phyloP scores from a whole-genome alignment of 169 alveolate genomes.

The Neospora caninum region DNA sequence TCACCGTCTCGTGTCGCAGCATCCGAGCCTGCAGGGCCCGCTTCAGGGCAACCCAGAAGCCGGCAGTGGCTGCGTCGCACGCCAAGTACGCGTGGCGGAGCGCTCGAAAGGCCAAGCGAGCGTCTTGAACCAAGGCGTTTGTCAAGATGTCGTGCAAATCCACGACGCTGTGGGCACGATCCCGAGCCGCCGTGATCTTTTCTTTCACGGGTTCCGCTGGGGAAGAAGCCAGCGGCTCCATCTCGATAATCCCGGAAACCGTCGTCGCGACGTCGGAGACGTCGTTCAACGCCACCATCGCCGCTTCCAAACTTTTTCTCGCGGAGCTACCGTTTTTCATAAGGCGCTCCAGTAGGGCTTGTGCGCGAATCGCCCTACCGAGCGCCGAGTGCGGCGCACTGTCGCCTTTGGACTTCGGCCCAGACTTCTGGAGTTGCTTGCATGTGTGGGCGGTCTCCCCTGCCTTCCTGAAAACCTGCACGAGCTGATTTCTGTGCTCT shows the following conservation, averaged over 20 bases:
- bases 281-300: neutral
- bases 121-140: neutral
- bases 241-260: neutral
- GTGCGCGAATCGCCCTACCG: neutral
- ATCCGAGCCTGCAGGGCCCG: neutral
- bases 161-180: neutral
- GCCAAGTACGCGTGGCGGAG: neutral
- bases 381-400: neutral
- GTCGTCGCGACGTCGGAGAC: neutral
- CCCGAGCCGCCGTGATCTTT: neutral
- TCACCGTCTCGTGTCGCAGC: no score
- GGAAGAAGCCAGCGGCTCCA: slow-evolving; percentile 3
- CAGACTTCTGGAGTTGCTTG: neutral
- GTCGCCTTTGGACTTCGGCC: neutral
- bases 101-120: neutral
- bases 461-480: neutral
- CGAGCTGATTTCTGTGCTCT: neutral
- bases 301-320: neutral
- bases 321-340: neutral
- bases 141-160: neutral
- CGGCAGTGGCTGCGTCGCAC: neutral
- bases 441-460: neutral
- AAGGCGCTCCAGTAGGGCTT: neutral
- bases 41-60: neutral
- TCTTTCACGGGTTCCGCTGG: neutral